Conservation (phyloP, 345 rosid species). For the Chamaenerion angustifolium region DNA sequence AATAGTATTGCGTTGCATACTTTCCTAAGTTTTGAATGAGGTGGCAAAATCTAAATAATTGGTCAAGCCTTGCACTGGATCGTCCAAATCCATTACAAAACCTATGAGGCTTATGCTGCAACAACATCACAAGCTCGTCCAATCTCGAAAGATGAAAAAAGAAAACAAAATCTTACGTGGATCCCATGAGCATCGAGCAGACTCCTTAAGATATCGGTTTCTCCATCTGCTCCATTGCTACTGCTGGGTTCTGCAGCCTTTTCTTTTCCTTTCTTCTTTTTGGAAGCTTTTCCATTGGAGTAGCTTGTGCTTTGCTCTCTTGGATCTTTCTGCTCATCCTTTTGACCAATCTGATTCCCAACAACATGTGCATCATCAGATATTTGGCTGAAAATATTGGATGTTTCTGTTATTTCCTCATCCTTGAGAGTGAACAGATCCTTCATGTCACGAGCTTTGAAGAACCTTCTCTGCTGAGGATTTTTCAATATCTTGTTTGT, state of each 20-base stretch:
- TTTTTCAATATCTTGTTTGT: conserved; percentile 87
- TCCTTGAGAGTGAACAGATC: conserved; percentile 75
- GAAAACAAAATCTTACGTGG: too few species aligned
- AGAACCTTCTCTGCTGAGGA: conserved; percentile 90
- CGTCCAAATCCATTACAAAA: too few species aligned
- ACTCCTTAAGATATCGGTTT: conserved; percentile 62
- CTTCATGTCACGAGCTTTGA: conserved; percentile 93
- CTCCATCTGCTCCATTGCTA: conserved; percentile 46
- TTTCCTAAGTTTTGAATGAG: too few species aligned
- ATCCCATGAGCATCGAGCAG: conserved; percentile 81
- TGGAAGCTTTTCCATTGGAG: conserved; percentile 19
- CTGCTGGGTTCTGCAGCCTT: conserved; percentile 22
- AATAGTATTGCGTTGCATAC: too few species aligned
- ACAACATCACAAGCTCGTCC: too few species aligned
- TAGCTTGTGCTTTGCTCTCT: conserved; percentile 13
- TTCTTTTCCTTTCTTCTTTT: conserved; percentile 32
- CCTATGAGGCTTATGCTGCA: too few species aligned
- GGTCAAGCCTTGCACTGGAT: too few species aligned
- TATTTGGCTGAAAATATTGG: conserved; percentile 74
- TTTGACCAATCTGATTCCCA: conserved; percentile 29
- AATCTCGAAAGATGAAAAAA: too few species aligned
- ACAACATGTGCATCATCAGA: conserved; percentile 56
- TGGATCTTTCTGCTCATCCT: conserved; percentile 12
- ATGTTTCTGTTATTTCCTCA: conserved; percentile 75
- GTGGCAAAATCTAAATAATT: too few species aligned